Evolutionary conservation across 148 eudicot genomes (phyloP), one percentile per base, ranked within the genome.

Genomic region (Camellia sinensis): DNA sequence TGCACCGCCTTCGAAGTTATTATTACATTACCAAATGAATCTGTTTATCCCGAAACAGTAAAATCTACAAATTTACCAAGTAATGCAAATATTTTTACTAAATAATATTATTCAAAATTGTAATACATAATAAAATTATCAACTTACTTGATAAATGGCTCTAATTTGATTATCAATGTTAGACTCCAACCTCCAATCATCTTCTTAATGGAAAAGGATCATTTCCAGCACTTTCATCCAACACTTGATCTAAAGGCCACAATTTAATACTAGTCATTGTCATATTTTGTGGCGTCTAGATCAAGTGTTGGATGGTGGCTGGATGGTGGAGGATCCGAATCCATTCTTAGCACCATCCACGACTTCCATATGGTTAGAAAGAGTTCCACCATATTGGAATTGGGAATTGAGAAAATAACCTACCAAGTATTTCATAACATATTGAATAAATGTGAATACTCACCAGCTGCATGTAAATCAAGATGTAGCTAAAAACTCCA

Each of bases 141-240:
- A 3, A 72, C 48, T 48, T 48, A 46, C 60, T 52, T 72, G 60
- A 72, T 72, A 48, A 7, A 72, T 13, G 7, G 43, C 59, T 48
- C 17, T 48, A 5, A 72, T 53, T 72, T 72, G 75, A 18, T 5
- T 17, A 19, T 72, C 75, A 8, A 72, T 18, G 48, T 48, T 18
- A n/a, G 75, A 6, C 61, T 73, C 76, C 76, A 73, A 73, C 62
- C 62, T 8, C 19, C 52, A 60, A 73, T 52, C 8, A 48, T 60
- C 3, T 48, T 53, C 19, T 53, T 18, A 18, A 73, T 29, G 37
- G 37, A 29, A 29, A 1, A 29, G 37, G 37, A 29, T 29, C 37
- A 29, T 29, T 29, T 29, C 37, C 37, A 29, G 37, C 37, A 29
- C 37, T 29, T 29, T 29, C 37, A 29, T 29, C 37, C 37, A 29